These are phyloP conservation scores for Leccinum boreale DNA, from an alignment of 768 basidiomycete genomes.

Conservation along the genomic window DNA sequence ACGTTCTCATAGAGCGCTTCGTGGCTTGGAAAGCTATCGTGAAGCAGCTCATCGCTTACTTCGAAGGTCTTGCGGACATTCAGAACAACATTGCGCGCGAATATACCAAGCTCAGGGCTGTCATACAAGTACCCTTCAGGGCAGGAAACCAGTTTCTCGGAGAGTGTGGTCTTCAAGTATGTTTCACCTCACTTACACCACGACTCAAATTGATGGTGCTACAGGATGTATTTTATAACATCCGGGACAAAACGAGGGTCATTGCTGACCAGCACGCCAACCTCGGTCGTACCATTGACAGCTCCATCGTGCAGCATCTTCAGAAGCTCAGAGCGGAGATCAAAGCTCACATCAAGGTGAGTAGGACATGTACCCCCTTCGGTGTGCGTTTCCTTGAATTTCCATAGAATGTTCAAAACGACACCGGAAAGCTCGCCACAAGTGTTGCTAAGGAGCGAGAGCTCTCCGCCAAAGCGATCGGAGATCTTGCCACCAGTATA, in stretches of 20 bases:
- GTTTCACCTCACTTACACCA: slow-evolving; percentile 12
- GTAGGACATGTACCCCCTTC: slow-evolving; percentile 22
- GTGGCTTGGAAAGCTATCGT: slow-evolving; percentile 95
- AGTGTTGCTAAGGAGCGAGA: slow-evolving; percentile 90
- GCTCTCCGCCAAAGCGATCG: slow-evolving; percentile 76
- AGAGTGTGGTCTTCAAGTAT: slow-evolving; percentile 89
- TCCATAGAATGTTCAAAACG: slow-evolving; percentile 84
- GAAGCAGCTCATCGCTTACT: slow-evolving; percentile 92
- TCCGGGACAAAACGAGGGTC: slow-evolving; percentile 88
- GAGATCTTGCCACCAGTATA: slow-evolving; percentile 83
- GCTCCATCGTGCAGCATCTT: slow-evolving; percentile 95
- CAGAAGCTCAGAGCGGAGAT: slow-evolving; percentile 94
- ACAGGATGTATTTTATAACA: slow-evolving; percentile 87
- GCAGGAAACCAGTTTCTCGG: slow-evolving; percentile 97
- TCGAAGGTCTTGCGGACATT: slow-evolving; percentile 66
- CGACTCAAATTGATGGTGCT: neutral
- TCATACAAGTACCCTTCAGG: slow-evolving; percentile 96
- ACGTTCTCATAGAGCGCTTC: slow-evolving; percentile 95
- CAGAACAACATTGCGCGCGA: slow-evolving; percentile 94
- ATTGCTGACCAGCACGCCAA: slow-evolving; percentile 97
- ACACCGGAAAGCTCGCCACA: slow-evolving; percentile 89
- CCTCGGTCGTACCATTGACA: slow-evolving; percentile 92
- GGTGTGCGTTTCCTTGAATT: neutral
- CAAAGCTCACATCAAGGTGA: slow-evolving; percentile 92
- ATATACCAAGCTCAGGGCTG: slow-evolving; percentile 87